Evolutionary conservation across 2,329 filamentous ascomycete genomes (phyloP).

Genomic region (Claviceps humidiphila): DNA sequence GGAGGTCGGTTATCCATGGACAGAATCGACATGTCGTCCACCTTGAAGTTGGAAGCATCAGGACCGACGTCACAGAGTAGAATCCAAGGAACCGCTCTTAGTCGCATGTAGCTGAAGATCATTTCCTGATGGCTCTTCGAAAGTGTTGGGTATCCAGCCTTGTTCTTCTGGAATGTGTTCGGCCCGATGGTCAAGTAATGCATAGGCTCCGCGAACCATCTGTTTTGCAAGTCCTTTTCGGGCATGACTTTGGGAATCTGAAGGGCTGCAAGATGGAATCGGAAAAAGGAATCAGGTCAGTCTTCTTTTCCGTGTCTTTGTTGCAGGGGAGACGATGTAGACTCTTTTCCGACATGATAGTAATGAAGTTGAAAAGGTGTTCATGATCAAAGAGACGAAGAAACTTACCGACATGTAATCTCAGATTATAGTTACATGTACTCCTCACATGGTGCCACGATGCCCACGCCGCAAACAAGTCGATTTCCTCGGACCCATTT

Average conservation of each 20-base stretch:
- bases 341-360: background rate
- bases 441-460: conserved; percentile 82
- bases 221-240: conserved; percentile 44
- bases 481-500: conserved; percentile 34
- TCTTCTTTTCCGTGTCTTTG: background rate
- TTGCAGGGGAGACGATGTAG: background rate
- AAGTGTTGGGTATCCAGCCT: conserved; percentile 47
- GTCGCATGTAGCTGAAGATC: conserved; percentile 49
- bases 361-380: background rate
- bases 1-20: conserved; percentile 17
- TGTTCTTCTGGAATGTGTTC: conserved; percentile 45
- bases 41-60: conserved; percentile 20
- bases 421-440: conserved; percentile 70
- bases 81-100: conserved; percentile 50
- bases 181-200: conserved; percentile 45
- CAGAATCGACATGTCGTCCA: conserved; percentile 11
- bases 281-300: background rate
- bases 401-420: conserved; percentile 70
- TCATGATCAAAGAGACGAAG: background rate
- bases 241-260: conserved; percentile 46
- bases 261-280: conserved; percentile 27
- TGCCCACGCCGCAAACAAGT: conserved; percentile 78
- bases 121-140: conserved; percentile 47
- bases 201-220: conserved; percentile 58
- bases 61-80: conserved; percentile 50